These are phyloP conservation scores for Aspergillus kassunensis DNA, from an alignment of 495 filamentous ascomycete species.

Conservation along the genomic window DNA sequence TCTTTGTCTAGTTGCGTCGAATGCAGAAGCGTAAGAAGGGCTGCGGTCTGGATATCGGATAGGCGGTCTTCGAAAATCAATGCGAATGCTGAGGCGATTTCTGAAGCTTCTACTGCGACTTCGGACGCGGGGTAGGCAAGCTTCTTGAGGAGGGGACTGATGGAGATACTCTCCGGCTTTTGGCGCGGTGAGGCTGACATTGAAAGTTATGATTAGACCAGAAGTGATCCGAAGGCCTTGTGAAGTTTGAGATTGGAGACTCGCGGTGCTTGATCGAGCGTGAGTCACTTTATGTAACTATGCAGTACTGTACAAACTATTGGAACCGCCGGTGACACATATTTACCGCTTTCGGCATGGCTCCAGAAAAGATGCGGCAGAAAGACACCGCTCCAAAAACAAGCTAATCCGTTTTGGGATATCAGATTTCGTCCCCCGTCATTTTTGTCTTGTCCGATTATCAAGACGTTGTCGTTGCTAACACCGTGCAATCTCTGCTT, in stretches of 20 bases:
- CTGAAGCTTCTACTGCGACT: slow-evolving; percentile 44
- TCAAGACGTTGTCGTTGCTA: slow-evolving; percentile 6
- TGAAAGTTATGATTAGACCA: not conserved
- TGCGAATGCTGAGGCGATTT: slow-evolving; percentile 68
- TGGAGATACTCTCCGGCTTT: slow-evolving; percentile 54
- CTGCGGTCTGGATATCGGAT: slow-evolving; percentile 75
- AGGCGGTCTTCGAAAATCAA: slow-evolving; percentile 83
- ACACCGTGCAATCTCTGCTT: slow-evolving; percentile 9
- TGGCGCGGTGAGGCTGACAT: slow-evolving; percentile 22
- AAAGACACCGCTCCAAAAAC: slow-evolving; percentile 22
- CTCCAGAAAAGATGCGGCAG: slow-evolving; percentile 16
- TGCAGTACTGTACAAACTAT: slow-evolving; percentile 1
- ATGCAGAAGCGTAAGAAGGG: slow-evolving; percentile 82
- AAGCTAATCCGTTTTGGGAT: slow-evolving; percentile 18
- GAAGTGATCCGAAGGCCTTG: not conserved
- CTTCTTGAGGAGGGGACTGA: slow-evolving; percentile 74
- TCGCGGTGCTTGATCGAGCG: not conserved
- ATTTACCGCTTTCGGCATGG: slow-evolving; percentile 1
- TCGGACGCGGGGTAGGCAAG: slow-evolving; percentile 64
- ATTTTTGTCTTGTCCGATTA: slow-evolving; percentile 14
- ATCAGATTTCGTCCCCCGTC: slow-evolving; percentile 15
- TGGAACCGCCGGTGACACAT: slow-evolving; percentile 12
- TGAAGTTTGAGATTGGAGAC: no score
- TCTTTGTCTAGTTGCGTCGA: slow-evolving; percentile 77
- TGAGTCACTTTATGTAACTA: slow-evolving; percentile 6